Evolutionary conservation across 495 filamentous ascomycete genomes (phyloP).

Genomic region (Baudoinia panamericana): DNA sequence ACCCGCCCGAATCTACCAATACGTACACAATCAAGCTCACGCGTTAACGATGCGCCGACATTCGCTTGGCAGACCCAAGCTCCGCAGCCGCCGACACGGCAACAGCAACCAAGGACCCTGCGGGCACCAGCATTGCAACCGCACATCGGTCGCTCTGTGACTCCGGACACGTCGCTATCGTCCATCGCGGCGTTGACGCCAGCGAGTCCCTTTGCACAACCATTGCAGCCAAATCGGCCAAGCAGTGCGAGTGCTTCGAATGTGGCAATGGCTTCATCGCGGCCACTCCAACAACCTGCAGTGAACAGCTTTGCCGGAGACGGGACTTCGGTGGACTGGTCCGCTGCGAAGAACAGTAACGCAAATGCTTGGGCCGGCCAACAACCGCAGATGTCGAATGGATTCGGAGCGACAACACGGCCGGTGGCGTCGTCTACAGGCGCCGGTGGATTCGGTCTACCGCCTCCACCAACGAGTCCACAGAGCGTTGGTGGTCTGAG

Average conservation of each 20-base stretch:
- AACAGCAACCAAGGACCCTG: constrained; percentile 4
- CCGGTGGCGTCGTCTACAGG: neutral
- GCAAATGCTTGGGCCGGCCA: neutral
- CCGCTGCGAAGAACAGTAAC: constrained; percentile 4
- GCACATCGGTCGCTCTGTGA: constrained; percentile 34
- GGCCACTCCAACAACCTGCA: constrained; percentile 1
- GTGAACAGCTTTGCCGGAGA: too few species aligned
- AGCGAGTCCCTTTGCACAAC: constrained; percentile 15
- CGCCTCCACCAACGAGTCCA: constrained; percentile 19
- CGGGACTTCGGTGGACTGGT: too few species aligned
- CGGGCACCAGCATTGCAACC: neutral
- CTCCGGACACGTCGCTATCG: constrained; percentile 18
- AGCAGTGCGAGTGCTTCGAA: neutral
- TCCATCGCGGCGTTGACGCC: constrained; percentile 18
- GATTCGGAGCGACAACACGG: neutral
- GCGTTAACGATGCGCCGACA: constrained; percentile 26
- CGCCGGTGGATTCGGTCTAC: constrained; percentile 7
- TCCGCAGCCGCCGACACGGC: constrained; percentile 22
- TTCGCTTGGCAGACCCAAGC: constrained; percentile 36
- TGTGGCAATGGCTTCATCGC: neutral
- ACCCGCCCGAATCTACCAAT: constrained; percentile 6
- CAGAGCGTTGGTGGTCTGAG: neutral
- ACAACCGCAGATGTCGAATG: constrained; percentile 1
- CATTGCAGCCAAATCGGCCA: constrained; percentile 18
- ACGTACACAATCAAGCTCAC: neutral